Evolutionary conservation across 1,139 yeast genomes (phyloP).

Genomic region (Lodderomyces metapsilosis): DNA sequence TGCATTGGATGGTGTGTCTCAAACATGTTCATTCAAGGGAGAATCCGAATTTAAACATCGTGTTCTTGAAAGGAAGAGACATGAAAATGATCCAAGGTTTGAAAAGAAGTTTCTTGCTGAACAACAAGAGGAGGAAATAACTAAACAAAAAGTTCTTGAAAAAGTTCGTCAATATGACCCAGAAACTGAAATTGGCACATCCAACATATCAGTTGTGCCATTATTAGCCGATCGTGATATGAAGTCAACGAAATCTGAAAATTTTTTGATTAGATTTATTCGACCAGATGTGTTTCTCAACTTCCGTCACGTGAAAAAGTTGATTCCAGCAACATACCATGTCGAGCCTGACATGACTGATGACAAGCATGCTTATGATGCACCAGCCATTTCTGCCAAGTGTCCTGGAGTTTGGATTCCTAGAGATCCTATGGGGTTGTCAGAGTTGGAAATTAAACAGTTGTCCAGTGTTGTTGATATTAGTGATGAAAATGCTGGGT

Average conservation of each 20-base stretch:
- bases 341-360: constrained; percentile 29
- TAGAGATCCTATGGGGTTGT: constrained; percentile 78
- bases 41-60: constrained; percentile 35
- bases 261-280: constrained; percentile 47
- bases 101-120: constrained; percentile 14
- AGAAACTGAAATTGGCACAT: constrained; percentile 1
- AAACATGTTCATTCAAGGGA: constrained; percentile 54
- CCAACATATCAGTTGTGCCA: constrained; percentile 27
- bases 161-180: constrained; percentile 18
- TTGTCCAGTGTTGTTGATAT: constrained; percentile 46
- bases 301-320: constrained; percentile 50
- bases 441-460: constrained; percentile 54
- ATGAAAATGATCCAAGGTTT: constrained; percentile 7
- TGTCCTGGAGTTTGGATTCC: constrained; percentile 88
- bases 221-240: constrained; percentile 56
- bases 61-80: constrained; percentile 25
- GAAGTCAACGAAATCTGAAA: constrained; percentile 28
- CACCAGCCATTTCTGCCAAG: constrained; percentile 66
- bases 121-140: constrained; percentile 18
- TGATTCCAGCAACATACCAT: constrained; percentile 52
- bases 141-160: constrained; percentile 6
- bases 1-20: constrained; percentile 66
- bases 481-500: constrained; percentile 64
- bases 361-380: constrained; percentile 52
- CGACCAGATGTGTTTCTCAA: constrained; percentile 66